Base-by-base conservation (phyloP, 2,329 filamentous ascomycete genomes). In the Pseudogymnoascus sp. region DNA sequence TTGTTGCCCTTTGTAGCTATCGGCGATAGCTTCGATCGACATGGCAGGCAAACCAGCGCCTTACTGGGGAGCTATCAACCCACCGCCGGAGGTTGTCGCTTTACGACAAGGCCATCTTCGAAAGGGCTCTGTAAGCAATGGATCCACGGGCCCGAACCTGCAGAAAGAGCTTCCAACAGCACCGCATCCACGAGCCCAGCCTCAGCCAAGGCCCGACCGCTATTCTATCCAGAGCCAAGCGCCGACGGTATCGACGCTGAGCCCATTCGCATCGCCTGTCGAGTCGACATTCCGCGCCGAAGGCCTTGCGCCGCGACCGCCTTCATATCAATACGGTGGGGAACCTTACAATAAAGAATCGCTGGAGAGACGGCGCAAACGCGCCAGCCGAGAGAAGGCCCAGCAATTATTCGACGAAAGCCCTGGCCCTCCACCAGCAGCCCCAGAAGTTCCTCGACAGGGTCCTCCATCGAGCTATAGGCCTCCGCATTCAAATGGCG, bases 361-460 rank as follows among this genome's bases (percentile, higher is more conserved):
- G 55, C 60, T 73, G 43, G 78, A 79, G 64, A 79, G 74, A 68
- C 75, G 77, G 61, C 72, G 75, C 64, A 74, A 76, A 65, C 76
- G 77, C 61, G 73, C 75, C 55, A 77, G 73, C 66, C 76, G 73
- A 63, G 74, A 76, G 64, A 76, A 77, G 63, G 77, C 79, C 43
- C 72, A 77, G 16, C 63, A 72, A 74, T 12, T 66, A 74, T 65
- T 74, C 77, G 39, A 61, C 63, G 8, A 62, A 62, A 10, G 59
- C 62, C 29, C 12, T 65, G 19, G 33, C 45, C 71, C 76, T 49
- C 78, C 75, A 10, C 80, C 83, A 16, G 76, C 78, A 59, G 84
- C 82, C 35, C 83, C 87, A 66, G 86, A 89, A 67, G 82, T 80
- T 29, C 83, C 86, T 62, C 80, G 79, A 68, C 80, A 77, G 31